Evolutionary conservation across 371 early-diverging fungal genomes (phyloP), one percentile per base, ranked within the genome.

Genomic region (Nosema muscidifuracis): DNA sequence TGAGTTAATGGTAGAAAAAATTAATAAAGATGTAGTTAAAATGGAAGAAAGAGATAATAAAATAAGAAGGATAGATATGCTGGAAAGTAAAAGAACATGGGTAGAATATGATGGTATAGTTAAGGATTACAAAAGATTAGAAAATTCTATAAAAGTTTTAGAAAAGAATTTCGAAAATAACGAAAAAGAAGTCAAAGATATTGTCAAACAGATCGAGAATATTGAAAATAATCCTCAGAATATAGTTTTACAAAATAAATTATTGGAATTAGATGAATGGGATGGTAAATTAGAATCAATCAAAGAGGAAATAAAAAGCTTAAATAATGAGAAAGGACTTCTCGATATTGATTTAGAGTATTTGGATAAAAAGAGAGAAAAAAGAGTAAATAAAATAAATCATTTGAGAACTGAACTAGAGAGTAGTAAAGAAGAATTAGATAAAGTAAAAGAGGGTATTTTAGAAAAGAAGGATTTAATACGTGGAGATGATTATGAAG

Each of bases 181-280:
- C 6, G 24, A 67, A 22, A 16, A 64, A 34, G 63, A 50, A 40
- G 57, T 53, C 20, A 13, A 61, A 57, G 30, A 64, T 18, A 57
- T 76, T 33, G 51, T 77, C 26, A 40, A 72, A 18, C 57, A 77
- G 58, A 83, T 76, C 50, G 66, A 66, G 36, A 50, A 67, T 22
- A 42, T 69, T 20, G 61, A 68, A 42, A 50, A 50, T 15, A 67
- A 73, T 51, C 67, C 75, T 10, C 4, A 69, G 3, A 38, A 67
- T 47, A n/a, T 31, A 6, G 62, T 60, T 53, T 24, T 61, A 16
- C 24, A 67, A 33, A 31, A 34, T 7, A 7, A 40, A 58, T 53
- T 53, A 44, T 26, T 56, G n/a, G 50, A 44, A 18, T 47, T 72
- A 38, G 20, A 47, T 24, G 47, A 50, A 24, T 24, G 40, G 13